Evolutionary conservation across 2,329 filamentous ascomycete species (phyloP), one percentile per base, ranked within the genome.

Genomic region (Fusarium succisae): DNA sequence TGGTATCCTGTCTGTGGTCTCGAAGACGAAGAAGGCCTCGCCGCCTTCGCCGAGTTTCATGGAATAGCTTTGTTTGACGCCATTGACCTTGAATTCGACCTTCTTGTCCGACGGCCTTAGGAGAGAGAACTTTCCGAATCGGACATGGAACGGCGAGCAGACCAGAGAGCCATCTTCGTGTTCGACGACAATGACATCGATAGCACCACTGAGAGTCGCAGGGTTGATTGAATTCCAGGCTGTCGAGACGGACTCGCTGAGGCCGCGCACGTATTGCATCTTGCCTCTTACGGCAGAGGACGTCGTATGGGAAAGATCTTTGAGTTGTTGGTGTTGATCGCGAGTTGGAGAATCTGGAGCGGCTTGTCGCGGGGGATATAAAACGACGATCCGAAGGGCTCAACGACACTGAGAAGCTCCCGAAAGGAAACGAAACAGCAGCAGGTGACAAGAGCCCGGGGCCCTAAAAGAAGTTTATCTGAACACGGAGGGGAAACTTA

Each of bases 201-300:
- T 98, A 80, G 96, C 96, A 80, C 96, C 96, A 85, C 94, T 98
- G 65, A 99, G 90, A 18, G 96, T 99, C 50, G 96, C 95, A 57
- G 96, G 96, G 83, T 99, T 99, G 88, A 99, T 97, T 32, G 95
- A 98, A 84, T 99, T 99, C 96, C 96, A 99, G 83, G 96, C 96
- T 86, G 96, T 98, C 78, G 95, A 97, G 79, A 99, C 96, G 59
- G 95, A 97, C 82, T 95, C 95, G 83, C 94, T 96, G 79, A 98
- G 90, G 80, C 95, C 97, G 77, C 96, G 91, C 77, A 98, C 95
- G 93, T 98, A 98, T 88, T 98, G 95, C 96, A 98, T 98, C 72
- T 82, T 73, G 68, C 62, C 74, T 69, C 59, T 54, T 41, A 50
- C 38, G 67, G 56, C 65, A 64, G 56, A 53, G 50, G 54, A 62